Percentiles rank a stretch among this genome's conserved stretches.
These are phyloP conservation scores for Neopestalotiopsis rosae DNA, from an alignment of 2,329 filamentous ascomycete genomes.

Conservation along the genomic window DNA sequence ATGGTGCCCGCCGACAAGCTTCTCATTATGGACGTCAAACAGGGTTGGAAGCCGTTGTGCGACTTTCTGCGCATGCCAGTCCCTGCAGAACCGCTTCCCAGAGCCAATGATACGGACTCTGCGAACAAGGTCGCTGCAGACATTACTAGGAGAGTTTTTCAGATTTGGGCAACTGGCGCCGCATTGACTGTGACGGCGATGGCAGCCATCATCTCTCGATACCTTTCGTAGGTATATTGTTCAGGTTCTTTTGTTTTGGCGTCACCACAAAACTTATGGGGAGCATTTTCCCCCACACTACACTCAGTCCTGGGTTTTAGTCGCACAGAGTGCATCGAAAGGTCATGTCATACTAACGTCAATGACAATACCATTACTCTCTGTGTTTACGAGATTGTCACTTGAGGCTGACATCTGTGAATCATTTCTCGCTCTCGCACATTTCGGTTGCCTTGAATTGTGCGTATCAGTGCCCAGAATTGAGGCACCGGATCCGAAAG, in stretches of 20 bases:
- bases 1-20: slow-evolving; percentile 27
- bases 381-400: too few relatives aligned
- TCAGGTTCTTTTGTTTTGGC: too few relatives aligned
- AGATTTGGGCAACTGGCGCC: slow-evolving; percentile 2
- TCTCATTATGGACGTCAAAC: slow-evolving; percentile 31
- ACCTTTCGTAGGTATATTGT: background rate
- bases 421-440: background rate
- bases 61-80: slow-evolving; percentile 28
- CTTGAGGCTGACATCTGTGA: too few relatives aligned
- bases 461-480: background rate
- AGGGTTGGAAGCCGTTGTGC: slow-evolving; percentile 33
- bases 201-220: background rate
- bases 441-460: background rate
- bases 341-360: too few relatives aligned
- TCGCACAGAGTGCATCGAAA: too few relatives aligned
- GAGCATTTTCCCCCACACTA: background rate
- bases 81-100: slow-evolving; percentile 29
- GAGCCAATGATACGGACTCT: slow-evolving; percentile 32
- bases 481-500: background rate
- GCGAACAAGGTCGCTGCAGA: slow-evolving; percentile 19
- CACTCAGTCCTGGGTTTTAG: too few relatives aligned
- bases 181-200: background rate
- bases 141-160: background rate
- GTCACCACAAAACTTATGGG: background rate
- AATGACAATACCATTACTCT: too few relatives aligned